Evolutionary conservation across 257 asterid species (phyloP), one percentile per base, ranked within the genome.

Genomic region (Fraxinus cuspidata): DNA sequence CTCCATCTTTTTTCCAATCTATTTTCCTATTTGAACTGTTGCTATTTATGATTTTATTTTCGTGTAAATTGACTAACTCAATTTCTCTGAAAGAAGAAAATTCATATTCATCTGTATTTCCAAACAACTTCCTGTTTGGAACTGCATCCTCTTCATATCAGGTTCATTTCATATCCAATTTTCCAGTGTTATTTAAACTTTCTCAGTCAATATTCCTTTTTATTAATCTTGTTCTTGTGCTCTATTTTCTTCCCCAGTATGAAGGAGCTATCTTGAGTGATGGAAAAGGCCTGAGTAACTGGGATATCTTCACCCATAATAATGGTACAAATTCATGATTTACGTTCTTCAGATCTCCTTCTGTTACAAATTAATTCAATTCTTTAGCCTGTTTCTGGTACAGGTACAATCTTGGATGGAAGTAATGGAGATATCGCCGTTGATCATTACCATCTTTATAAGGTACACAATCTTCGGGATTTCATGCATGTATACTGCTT

Each of bases 141-240:
- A 84, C 96, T 42, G 90, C 96, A 29, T 87, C 93, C 56, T 89
- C 96, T 70, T 84, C 88, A 38, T 90, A 90, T 79, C 96, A 90
- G 90, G 93, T 90, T 64, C 8, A 7, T 19, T 90, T 64, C 8
- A 12, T 7, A 3, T 5, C 12, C 23, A 28, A 1, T 21, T 12
- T 49, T 38, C 47, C 0, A 19, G n/a, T 64, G 35, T 23, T n/a
- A 34, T 58, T 12, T 35, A 34, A 12, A 2, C 11, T 11, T 32
- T 2, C 37, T 74, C 16, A 1, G 56, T 44, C 8, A 23, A 23
- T 63, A 21, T 65, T 47, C n/a, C 0, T 65, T 53, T 69, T 19
- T 56, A 53, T n/a, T 56, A 1, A 5, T 56, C 12, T 2, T 21
- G 10, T 58, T 19, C 0, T 7, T 8, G 28, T 58, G 8, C 38